Evolutionary conservation across 352 stramenopile species (phyloP), one percentile per base, ranked within the genome.

Genomic region (Phytophthora sp.): DNA sequence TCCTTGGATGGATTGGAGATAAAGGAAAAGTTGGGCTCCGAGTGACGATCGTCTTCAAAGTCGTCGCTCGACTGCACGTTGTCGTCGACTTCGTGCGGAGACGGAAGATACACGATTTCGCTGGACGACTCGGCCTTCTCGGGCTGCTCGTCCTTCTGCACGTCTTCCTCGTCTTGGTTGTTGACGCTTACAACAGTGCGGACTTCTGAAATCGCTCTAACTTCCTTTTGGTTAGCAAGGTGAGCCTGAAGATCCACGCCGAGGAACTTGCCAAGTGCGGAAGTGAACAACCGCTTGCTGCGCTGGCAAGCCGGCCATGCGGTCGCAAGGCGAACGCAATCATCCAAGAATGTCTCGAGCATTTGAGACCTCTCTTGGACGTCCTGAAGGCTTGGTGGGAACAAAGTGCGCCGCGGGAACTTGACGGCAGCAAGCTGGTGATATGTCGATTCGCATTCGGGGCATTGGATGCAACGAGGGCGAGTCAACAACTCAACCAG

Each of bases 391-490:
- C 56, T 87, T 1, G 67, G 62, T 11, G 70, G 59, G 21, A 89
- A 80, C n/a, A 88, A 23, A 5, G 74, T 75, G n/a, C 79, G 79
- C 15, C 57, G 67, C 20, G 82, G 82, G 54, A 91, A 91, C 41
- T 78, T 65, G 27, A 82, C 50, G 1, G 44, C 42, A 48, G 73
- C 56, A 24, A 91, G 61, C 20, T 68, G 54, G 30, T 75, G 66
- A 35, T 64, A 79, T 20, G 74, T 74, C 13, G 53, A 44, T 10
- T 68, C 49, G 27, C 82, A 91, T 30, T 68, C 66, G 2, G 24
- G n/a, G 23, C 82, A 91, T 15, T 75, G 66, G 13, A 69, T 48
- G 17, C 41, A 59, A 1, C 54, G 58, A 63, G 56, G 48, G 32
- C 55, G 56, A 30, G 63, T 54, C 27, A 77, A 37, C 38, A 80